Base-by-base conservation (phyloP, 1,139 yeast genomes). In the Sugiyamaella neomexicana region DNA sequence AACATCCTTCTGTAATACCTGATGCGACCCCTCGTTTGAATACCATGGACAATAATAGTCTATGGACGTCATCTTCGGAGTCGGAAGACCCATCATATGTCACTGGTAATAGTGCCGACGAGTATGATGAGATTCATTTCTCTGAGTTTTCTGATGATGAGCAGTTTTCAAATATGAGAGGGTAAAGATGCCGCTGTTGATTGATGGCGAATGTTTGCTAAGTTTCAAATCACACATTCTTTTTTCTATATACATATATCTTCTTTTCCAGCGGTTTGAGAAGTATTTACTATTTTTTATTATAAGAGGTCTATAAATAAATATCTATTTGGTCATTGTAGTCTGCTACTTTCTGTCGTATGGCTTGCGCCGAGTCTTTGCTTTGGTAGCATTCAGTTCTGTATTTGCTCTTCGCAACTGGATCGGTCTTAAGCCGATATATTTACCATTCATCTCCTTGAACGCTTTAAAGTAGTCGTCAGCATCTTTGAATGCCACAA, bases 371-470 rank as follows among this genome's bases (percentile, higher is more conserved):
- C 56, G 50, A n/a, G 38, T 53, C 37, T 60, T 60, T 5, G 50
- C 58, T 5, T 55, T 64, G 2, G 65, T 57, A 3, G 74, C 67
- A 58, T 76, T 76, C 47, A 77, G 68, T 47, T 72, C 73, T 5
- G 83, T 79, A 56, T 80, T 82, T 0, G 93, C 91, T 56, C 85
- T 75, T 67, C 83, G 83, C 67, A 86, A 71, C 60, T 80, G 85
- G 34, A 86, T 82, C 0, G 95, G 95, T 60, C 83, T 85, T 60
- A 78, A 80, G 0, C 95, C 95, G 46, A 87, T 77, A 62, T 85
- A 86, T 66, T 85, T 85, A 41, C 89, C 87, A 66, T 86, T 85
- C 83, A 85, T 80, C 62, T 84, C 88, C 64, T 82, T 83, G 70
- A 84, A 86, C 2, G 93, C 90, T 50, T 72, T 72, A 57, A 86